Conservation (phyloP, 2,329 filamentous ascomycete genomes). For the Knoxdaviesia proteae region DNA sequence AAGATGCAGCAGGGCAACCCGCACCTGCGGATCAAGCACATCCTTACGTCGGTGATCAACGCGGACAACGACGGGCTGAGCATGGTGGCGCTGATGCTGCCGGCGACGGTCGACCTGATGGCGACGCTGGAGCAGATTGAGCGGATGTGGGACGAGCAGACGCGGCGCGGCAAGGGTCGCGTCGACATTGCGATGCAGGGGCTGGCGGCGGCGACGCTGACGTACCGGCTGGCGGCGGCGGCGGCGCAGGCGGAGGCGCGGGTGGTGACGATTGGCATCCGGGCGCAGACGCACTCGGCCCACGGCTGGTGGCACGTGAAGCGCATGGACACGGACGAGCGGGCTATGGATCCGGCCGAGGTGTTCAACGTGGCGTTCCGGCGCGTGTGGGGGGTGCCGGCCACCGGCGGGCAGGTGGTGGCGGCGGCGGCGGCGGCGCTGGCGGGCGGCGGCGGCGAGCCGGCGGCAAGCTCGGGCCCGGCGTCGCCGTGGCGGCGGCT, state of each 20-base stretch:
- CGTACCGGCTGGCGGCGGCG: slow-evolving; percentile 22
- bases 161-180: slow-evolving; percentile 20
- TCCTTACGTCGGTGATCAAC: slow-evolving; percentile 37
- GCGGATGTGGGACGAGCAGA: slow-evolving; percentile 23
- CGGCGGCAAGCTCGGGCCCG: no score
- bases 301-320: slow-evolving; percentile 30
- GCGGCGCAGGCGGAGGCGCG: slow-evolving; percentile 7
- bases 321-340: slow-evolving; percentile 9
- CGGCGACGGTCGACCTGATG: slow-evolving; percentile 43
- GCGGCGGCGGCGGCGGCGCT: no score
- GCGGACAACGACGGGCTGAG: slow-evolving; percentile 24
- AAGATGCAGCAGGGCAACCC: slow-evolving; percentile 42
- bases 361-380: background rate
- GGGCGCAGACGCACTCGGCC: slow-evolving; percentile 18
- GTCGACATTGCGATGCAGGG: slow-evolving; percentile 31
- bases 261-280: slow-evolving; percentile 29
- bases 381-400: slow-evolving; percentile 9
- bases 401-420: background rate
- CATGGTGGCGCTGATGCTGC: slow-evolving; percentile 31
- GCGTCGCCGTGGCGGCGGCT: slow-evolving; percentile 9
- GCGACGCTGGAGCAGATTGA: slow-evolving; percentile 40
- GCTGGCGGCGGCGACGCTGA: slow-evolving; percentile 35
- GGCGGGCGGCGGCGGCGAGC: no score
- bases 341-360: background rate
- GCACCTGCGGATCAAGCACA: slow-evolving; percentile 40